These are phyloP conservation scores for Suhomyces sp. DNA, from an alignment of 805 yeast species.

Conservation along the genomic window DNA sequence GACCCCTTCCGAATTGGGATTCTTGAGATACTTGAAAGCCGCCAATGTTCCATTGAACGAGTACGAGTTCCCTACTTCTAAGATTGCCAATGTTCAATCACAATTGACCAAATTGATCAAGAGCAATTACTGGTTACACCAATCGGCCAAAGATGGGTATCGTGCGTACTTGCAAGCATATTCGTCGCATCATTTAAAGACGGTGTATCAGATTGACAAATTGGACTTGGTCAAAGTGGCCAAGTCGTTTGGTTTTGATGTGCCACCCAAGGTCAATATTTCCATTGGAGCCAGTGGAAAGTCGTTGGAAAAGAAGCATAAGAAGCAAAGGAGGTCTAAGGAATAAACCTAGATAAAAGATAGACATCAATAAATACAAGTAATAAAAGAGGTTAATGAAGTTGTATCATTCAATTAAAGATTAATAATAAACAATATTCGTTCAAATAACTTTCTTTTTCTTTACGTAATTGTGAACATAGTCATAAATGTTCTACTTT, in stretches of 20 bases:
- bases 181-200: constrained; percentile 92
- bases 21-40: constrained; percentile 88
- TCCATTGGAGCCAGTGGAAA: constrained; percentile 92
- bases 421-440: no score
- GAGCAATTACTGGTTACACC: constrained; percentile 91
- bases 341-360: neutral
- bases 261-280: constrained; percentile 96
- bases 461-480: no score
- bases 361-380: neutral
- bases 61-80: constrained; percentile 90
- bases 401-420: no score
- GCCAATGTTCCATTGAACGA: constrained; percentile 98
- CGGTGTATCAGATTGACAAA: constrained; percentile 95
- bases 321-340: constrained; percentile 38
- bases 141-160: constrained; percentile 96
- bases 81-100: constrained; percentile 93
- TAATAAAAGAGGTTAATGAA: neutral
- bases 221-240: constrained; percentile 93
- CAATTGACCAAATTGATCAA: constrained; percentile 89
- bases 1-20: constrained; percentile 91
- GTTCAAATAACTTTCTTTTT: no score
- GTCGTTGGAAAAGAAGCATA: constrained; percentile 48
- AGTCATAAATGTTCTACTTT: no score
- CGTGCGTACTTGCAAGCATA: constrained; percentile 96
- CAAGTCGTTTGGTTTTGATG: constrained; percentile 87